phyloP scores from a whole-genome alignment of 169 alveolate genomes.

The Plasmodium blacklocki region DNA sequence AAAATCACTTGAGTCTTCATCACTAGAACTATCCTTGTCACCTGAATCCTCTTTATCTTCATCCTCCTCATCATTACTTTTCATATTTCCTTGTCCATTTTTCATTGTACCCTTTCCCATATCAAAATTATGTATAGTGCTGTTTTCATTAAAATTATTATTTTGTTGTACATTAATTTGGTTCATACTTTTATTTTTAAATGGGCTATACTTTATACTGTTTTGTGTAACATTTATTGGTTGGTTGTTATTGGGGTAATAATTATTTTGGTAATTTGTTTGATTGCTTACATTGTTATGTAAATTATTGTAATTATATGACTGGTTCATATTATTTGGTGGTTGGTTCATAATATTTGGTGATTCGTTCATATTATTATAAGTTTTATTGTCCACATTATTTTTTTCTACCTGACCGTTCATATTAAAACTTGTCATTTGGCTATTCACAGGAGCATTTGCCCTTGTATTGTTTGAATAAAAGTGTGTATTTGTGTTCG shows the following conservation, averaged over 20 bases:
- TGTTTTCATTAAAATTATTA: too few relatives aligned
- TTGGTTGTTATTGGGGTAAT: neutral
- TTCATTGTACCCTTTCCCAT: neutral
- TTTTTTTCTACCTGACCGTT: neutral
- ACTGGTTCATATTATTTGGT: neutral
- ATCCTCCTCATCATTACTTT: neutral
- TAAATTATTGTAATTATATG: neutral
- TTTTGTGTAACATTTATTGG: constrained; percentile 4
- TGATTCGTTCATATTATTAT: neutral
- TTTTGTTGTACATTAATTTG: too few relatives aligned
- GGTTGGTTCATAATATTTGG: neutral
- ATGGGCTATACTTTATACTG: too few relatives aligned
- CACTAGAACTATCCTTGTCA: constrained; percentile 67
- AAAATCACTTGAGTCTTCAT: constrained; percentile 42
- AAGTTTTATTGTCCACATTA: neutral
- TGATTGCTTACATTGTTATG: neutral
- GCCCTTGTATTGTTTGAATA: neutral
- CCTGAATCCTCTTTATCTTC: constrained; percentile 5
- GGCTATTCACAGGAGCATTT: neutral
- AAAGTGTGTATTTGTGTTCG: neutral
- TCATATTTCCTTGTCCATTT: neutral
- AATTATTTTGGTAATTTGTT: constrained; percentile 3
- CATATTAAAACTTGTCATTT: neutral
- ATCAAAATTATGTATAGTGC: neutral
- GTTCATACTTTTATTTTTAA: too few relatives aligned